These are phyloP conservation scores for Mycosphaerella sp. DNA, from an alignment of 2,329 filamentous ascomycete species.

Conservation along the genomic window DNA sequence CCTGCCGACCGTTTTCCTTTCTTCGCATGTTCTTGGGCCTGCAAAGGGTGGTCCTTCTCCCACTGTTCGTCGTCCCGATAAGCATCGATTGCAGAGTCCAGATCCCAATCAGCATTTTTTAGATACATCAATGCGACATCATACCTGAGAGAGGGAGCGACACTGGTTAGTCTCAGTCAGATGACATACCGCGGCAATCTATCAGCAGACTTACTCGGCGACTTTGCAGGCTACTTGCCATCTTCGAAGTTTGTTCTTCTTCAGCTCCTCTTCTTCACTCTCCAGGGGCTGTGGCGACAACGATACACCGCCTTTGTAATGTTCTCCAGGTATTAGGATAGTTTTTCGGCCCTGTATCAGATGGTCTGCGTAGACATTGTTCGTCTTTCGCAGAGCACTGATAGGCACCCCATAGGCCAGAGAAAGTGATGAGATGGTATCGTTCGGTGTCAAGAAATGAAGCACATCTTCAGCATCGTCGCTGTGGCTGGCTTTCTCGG, in stretches of 20 bases:
- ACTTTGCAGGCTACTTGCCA: slow-evolving; percentile 79
- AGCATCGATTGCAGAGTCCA: slow-evolving; percentile 56
- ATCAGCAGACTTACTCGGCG: slow-evolving; percentile 52
- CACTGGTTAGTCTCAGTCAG: slow-evolving; percentile 36
- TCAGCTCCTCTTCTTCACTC: slow-evolving; percentile 64
- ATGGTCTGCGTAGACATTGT: slow-evolving; percentile 66
- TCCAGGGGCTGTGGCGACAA: slow-evolving; percentile 66
- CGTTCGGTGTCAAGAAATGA: slow-evolving; percentile 67
- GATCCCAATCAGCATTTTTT: slow-evolving; percentile 60
- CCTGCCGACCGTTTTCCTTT: slow-evolving; percentile 31
- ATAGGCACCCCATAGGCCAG: slow-evolving; percentile 65
- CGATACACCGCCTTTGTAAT: slow-evolving; percentile 60
- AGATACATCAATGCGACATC: slow-evolving; percentile 70
- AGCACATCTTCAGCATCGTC: slow-evolving; percentile 56
- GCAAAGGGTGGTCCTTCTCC: slow-evolving; percentile 62
- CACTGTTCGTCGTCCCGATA: slow-evolving; percentile 68
- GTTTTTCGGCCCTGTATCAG: slow-evolving; percentile 63
- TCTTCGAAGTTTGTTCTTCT: slow-evolving; percentile 63
- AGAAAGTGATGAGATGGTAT: slow-evolving; percentile 62
- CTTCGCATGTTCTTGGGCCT: slow-evolving; percentile 44
- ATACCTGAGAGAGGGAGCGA: slow-evolving; percentile 43
- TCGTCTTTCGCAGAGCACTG: slow-evolving; percentile 55
- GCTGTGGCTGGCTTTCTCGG: slow-evolving; percentile 30
- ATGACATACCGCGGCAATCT: not conserved
- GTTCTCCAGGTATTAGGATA: slow-evolving; percentile 63